phyloP scores from a whole-genome alignment of 257 asterid species.

The Solanum megistacrolobum region DNA sequence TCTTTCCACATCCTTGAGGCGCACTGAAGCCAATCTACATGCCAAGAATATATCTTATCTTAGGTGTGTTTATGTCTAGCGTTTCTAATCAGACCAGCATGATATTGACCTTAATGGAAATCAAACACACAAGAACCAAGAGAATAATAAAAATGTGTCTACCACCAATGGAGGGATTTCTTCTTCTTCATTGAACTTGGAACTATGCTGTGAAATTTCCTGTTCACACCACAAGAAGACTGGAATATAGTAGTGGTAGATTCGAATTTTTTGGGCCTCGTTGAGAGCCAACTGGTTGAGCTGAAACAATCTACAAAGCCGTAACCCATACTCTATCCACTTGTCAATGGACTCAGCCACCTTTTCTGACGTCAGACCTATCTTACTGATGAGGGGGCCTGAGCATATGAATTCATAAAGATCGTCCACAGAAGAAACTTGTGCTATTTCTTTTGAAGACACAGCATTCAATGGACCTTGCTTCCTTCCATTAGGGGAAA shows the following conservation, averaged over 20 bases:
- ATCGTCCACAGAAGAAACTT: constrained; percentile 59
- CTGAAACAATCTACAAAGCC: constrained; percentile 75
- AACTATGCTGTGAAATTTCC: constrained; percentile 56
- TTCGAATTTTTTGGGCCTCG: constrained; percentile 71
- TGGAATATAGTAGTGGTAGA: constrained; percentile 89
- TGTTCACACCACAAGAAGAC: constrained; percentile 92
- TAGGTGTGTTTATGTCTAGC: not conserved
- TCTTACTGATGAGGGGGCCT: constrained; percentile 63
- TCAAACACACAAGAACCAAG: not conserved
- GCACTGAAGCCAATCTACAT: constrained; percentile 99
- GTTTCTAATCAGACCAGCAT: not conserved
- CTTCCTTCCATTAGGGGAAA: constrained; percentile 20
- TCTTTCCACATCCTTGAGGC: constrained; percentile 99
- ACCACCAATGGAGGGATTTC: constrained; percentile 93
- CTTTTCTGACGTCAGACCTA: constrained; percentile 54
- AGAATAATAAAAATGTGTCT: constrained; percentile 1
- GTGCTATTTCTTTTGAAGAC: constrained; percentile 34
- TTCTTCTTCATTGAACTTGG: constrained; percentile 55
- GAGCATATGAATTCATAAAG: constrained; percentile 70
- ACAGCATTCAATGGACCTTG: constrained; percentile 30
- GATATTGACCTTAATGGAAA: not conserved
- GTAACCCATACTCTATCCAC: constrained; percentile 72
- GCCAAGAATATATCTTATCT: not conserved
- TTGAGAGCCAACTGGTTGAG: constrained; percentile 60
- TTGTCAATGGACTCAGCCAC: constrained; percentile 85